phyloP scores from a whole-genome alignment of 2,329 filamentous ascomycete genomes.

The Trichothecium sympodiale region DNA sequence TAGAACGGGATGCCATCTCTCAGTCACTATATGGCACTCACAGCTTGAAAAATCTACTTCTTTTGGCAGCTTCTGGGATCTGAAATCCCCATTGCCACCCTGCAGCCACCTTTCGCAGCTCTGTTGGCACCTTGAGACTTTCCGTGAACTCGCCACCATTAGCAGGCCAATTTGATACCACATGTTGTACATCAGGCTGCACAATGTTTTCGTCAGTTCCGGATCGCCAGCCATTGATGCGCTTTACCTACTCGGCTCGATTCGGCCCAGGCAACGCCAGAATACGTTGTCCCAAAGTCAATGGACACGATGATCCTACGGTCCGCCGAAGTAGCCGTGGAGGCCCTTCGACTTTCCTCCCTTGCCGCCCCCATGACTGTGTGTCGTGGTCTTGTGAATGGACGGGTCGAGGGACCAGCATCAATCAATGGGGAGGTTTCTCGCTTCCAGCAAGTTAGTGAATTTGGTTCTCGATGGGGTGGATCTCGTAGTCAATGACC shows the following conservation, averaged over 20 bases:
- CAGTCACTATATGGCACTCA: constrained; percentile 16
- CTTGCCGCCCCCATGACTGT: background rate
- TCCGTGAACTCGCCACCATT: constrained; percentile 14
- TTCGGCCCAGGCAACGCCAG: constrained; percentile 41
- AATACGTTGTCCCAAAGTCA: constrained; percentile 47
- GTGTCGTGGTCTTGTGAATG: background rate
- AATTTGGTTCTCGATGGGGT: too few relatives aligned
- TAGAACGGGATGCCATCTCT: background rate
- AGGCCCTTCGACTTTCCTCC: constrained; percentile 1
- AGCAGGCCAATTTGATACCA: constrained; percentile 32
- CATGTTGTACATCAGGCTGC: constrained; percentile 26
- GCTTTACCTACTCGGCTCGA: constrained; percentile 22
- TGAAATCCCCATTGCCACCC: constrained; percentile 39
- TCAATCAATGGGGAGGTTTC: too few relatives aligned
- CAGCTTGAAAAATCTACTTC: constrained; percentile 37
- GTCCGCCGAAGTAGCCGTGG: constrained; percentile 9
- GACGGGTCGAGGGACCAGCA: background rate
- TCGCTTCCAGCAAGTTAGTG: too few relatives aligned
- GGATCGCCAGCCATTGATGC: background rate
- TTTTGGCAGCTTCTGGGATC: constrained; percentile 28
- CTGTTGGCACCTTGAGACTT: constrained; percentile 37
- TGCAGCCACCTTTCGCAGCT: constrained; percentile 28
- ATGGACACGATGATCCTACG: constrained; percentile 39
- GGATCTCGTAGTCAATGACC: too few relatives aligned
- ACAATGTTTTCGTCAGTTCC: constrained; percentile 8